These are phyloP conservation scores for Marchantia paleacea DNA, from an alignment of 225 moss, liverwort and hornwort species.

Conservation along the genomic window DNA sequence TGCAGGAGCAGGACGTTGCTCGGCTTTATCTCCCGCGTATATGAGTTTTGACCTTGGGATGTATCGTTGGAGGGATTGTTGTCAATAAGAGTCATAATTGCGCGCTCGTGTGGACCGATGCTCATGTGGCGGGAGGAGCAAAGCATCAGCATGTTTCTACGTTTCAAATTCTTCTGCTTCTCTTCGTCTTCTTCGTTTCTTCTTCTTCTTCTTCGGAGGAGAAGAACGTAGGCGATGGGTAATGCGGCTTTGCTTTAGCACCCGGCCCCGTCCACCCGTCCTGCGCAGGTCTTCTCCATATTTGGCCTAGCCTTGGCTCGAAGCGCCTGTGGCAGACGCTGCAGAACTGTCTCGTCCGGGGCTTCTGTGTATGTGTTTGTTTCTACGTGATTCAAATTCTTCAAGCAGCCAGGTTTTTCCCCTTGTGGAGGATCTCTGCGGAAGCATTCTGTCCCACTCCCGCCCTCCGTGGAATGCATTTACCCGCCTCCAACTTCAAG, in stretches of 20 bases:
- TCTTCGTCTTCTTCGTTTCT: too few relatives aligned
- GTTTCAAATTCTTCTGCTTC: constrained; percentile 13
- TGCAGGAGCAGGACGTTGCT: not conserved
- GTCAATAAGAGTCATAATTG: not conserved
- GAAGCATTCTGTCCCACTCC: constrained; percentile 4
- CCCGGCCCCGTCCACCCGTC: not conserved
- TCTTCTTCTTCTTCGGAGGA: not conserved
- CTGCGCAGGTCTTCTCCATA: constrained; percentile 3
- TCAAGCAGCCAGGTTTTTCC: not conserved
- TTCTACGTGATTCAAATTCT: constrained; percentile 3
- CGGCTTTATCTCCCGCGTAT: constrained; percentile 30
- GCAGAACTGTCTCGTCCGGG: not conserved
- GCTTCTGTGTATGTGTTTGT: not conserved
- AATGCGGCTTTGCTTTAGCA: not conserved
- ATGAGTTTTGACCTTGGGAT: constrained; percentile 2
- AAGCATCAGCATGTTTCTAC: not conserved
- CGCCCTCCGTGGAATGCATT: constrained; percentile 24
- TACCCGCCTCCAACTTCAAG: constrained; percentile 18
- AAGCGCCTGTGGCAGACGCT: not conserved
- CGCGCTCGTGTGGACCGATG: constrained; percentile 3
- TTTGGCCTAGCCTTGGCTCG: not conserved
- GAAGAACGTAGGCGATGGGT: not conserved
- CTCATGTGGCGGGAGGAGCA: not conserved
- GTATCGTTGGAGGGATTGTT: not conserved
- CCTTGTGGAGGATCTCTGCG: not conserved